Conservation (phyloP, 169 alveolate genomes). For the Perkinsus olseni region DNA sequence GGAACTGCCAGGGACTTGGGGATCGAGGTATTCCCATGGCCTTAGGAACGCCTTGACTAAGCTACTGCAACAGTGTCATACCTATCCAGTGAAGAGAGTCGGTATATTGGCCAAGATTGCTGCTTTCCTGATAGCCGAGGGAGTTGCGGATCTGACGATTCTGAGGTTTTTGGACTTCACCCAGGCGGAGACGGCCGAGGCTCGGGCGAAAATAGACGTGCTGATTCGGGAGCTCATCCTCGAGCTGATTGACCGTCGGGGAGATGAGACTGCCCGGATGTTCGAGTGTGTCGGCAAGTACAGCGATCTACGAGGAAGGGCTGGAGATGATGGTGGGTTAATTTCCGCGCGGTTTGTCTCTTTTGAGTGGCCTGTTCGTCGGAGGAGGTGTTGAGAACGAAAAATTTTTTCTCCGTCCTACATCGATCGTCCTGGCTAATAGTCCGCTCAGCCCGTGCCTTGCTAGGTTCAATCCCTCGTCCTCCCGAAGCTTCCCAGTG, state of each 20-base stretch:
- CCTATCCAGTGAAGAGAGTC: background rate
- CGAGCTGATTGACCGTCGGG: background rate
- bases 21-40: background rate
- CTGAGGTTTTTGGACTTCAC: background rate
- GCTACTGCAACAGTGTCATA: background rate
- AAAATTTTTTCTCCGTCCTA: too few relatives aligned
- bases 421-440: too few relatives aligned
- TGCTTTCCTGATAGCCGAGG: background rate
- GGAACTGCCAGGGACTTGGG: background rate
- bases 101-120: background rate
- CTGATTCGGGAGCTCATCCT: background rate
- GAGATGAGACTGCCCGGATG: background rate
- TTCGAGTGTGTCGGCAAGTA: background rate
- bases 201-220: background rate
- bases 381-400: too few relatives aligned
- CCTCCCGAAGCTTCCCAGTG: background rate
- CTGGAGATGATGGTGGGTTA: background rate
- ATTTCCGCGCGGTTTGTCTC: background rate
- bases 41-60: background rate
- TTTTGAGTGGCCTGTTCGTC: background rate
- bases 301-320: background rate
- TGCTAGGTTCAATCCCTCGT: background rate
- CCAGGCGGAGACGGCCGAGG: background rate
- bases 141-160: background rate
- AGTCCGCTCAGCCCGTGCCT: too few relatives aligned